Evolutionary conservation across 805 yeast species (phyloP).

Genomic region (Candida peoriensis): DNA sequence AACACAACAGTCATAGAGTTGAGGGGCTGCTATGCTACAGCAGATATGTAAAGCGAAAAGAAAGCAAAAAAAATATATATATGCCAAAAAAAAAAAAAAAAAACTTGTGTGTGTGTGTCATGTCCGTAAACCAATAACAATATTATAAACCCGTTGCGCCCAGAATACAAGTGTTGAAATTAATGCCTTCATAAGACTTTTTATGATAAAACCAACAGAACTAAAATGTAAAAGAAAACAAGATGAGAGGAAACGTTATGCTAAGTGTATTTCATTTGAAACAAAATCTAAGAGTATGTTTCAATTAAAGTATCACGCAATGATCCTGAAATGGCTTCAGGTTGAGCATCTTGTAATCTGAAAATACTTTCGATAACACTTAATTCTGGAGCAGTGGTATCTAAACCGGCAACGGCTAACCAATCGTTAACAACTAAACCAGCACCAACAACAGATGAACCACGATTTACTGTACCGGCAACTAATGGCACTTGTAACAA

Average conservation of each 20-base stretch:
- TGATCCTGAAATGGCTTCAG: conserved; percentile 77
- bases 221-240: conserved; percentile 1
- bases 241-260: no score
- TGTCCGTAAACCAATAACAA: no score
- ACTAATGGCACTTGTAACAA: conserved; percentile 95
- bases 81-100: no score
- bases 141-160: no score
- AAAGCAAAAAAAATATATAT: no score
- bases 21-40: no score
- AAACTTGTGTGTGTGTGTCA: no score
- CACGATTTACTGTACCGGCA: conserved; percentile 98
- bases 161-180: no score
- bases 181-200: no score
- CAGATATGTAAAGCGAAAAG: no score
- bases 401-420: conserved; percentile 94
- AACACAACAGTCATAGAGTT: no score
- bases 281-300: conserved; percentile 58
- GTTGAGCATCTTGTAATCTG: conserved; percentile 87
- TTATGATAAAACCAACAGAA: background rate
- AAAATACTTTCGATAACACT: conserved; percentile 96
- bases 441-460: conserved; percentile 96
- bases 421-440: conserved; percentile 99
- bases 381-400: conserved; percentile 97
- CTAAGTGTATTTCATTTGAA: background rate
- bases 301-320: conserved; percentile 90